Evolutionary conservation across 1,139 yeast species (phyloP), one percentile per base, ranked within the genome.

Genomic region (Geotrichum macrosporum): DNA sequence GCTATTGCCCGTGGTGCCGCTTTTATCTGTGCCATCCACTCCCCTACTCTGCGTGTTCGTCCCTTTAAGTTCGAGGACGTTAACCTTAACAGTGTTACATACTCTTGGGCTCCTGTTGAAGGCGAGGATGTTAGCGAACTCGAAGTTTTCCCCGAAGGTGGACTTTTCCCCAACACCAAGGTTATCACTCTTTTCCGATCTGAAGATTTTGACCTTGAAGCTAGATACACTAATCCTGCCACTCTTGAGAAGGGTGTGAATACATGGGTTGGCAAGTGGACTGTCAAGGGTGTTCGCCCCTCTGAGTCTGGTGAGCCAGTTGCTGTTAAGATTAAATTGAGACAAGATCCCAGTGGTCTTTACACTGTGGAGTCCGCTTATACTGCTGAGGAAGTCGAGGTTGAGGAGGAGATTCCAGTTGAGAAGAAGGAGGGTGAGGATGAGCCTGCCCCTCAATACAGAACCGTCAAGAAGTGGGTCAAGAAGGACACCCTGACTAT

Each of bases 1-100:
- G 96, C 98, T 55, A 84, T 89, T 68, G 97, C 98, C 53, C 85
- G 94, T 71, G 99, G 99, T 76, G 94, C 95, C 60, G 96, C 99
- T 48, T 94, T 92, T 73, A 86, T 94, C 64, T 92, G 98, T 72
- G 99, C 98, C 60, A 86, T 89, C 73, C 97, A 89, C 77, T 92
- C 98, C 26, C 98, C 98, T 71, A 89, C 96, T 57, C 81, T 92
- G 64, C 85, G 98, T 75, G 98, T 94, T 50, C 84, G 97, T 73
- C 96, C 96, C 61, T 92, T 92, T 83, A 92, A 89, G 74, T 92
- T 89, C 66, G 96, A 92, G 75, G 99, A 92, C 70, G 74, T 82
- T 68, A 89, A 89, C 80, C 84, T 81, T 61, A 78, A 80, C 79
- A 80, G 96, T 40, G 96, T 94, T 57, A 84, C 96, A 46, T 94